Evolutionary conservation across 768 basidiomycete species (phyloP), one percentile per base, ranked within the genome.

Genomic region (Naematelia encephala): DNA sequence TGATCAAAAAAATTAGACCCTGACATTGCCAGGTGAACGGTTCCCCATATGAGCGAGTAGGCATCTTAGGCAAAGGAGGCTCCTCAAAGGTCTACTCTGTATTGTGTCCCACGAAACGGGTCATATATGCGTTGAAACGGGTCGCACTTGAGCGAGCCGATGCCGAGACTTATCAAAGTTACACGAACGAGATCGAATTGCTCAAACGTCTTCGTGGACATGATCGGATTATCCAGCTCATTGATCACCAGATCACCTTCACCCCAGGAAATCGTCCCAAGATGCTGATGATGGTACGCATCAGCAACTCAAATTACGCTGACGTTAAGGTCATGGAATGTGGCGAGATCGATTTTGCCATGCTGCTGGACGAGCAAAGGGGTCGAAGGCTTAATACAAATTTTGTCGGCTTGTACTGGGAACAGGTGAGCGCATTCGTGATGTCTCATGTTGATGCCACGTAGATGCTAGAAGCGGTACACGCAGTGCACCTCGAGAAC

Each of bases 381-480:
- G 88, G 86, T 67, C 86, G 91, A 69, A 82, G 87, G 0, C 67
- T 96, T 74, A 89, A 94, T 77, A 88, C 93, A 84, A 88, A 93
- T 56, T 94, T 93, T 85, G 84, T 97, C 28, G 86, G 90, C 16
- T 89, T 91, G 74, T 94, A 91, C 71, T 99, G 93, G 91, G 89
- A 96, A 72, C 94, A 98, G 84, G 92, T 90, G 60, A 23, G 82
- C 75, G 16, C 1, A 14, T 21, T 28, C 48, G 1, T 1, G 16
- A 3, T 12, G 27, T 29, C 50, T 23, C 25, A 52, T 46, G 21
- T 19, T 23, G 16, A 21, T 59, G 47, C 50, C 52, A n/a, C 29
- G 19, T 70, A 97, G 93, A 99, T 99, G 91, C 80, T 99, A 50
- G 87, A 96, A 81, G 93, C 93, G 0, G 94, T 99, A n/a, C 89